Base-by-base conservation (phyloP, 2,329 filamentous ascomycete genomes). In the Paracoccidioides brasiliensis region DNA sequence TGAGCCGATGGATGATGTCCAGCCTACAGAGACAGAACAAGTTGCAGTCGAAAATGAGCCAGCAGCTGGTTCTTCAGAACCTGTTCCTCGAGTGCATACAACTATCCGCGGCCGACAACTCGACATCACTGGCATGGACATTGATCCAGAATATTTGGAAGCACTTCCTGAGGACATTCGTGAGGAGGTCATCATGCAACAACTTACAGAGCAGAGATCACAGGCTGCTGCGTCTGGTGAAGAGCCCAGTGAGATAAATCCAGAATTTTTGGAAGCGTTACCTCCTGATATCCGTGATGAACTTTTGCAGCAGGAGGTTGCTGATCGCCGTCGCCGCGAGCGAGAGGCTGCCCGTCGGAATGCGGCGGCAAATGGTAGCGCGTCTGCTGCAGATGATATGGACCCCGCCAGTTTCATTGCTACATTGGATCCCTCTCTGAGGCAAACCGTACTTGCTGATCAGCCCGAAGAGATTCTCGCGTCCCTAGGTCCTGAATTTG, bases 111-210 rank as follows among this genome's bases (percentile, higher is more conserved):
- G 90, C 32, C 86, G 87, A 60, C 84, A 93, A 64, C 81, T 95
- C 54, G 93, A 98, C 68, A 93, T 98, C 51, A 98, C 93, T 0
- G 88, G 88, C 58, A 79, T 98, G 59, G 90, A 91, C 51, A 97
- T 98, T 63, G 93, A 98, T 67, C 81, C 86, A 14, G 90, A 95
- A 56, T 98, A 96, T 70, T 81, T 98, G 5, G 88, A 93, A 57
- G 94, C 91, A n/a, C 75, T 98, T n/a, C 93, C 93, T 0, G 93
- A 98, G 63, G 94, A 98, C 58, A 84, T 97, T 66, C 81, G 93
- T 48, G 91, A 97, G 69, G 93, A 98, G 68, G 93, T 98, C 51
- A 88, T 98, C 61, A 89, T 94, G 69, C 84, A 90, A 59, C 90
- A 95, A 57, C 81, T 95, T 60, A 89, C 87, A 53, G 84, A 88